Evolutionary conservation across 345 rosid genomes (phyloP), one percentile per base, ranked within the genome.

Genomic region (Gossypium longicalyx): DNA sequence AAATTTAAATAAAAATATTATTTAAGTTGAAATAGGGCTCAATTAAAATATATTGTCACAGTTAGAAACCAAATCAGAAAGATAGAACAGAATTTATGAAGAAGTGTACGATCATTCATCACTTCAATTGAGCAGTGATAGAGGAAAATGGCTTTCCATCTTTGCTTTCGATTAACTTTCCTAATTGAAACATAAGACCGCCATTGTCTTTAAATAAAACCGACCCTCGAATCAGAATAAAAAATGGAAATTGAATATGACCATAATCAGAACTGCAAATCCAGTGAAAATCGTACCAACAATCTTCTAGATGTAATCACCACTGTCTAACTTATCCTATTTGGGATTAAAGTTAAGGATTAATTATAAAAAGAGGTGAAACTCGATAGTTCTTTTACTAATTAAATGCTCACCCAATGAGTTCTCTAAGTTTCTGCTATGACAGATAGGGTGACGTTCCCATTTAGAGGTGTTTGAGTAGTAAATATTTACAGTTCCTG

Each of bases 401-500:
- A 69, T 48, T 43, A 60, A 27, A 25, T 60, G 15, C 64, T 60
- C n/a, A 54, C 52, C 80, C 78, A 70, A 70, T 27, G 19, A 75
- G 60, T 19, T 57, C 20, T 70, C 69, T 15, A 23, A 53, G 49
- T 62, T 69, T 57, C 73, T 64, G 68, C 23, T 1, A 12, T 74
- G 73, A 76, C 83, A 57, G 76, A 64, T 22, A 22, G 7, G 15
- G 57, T 75, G 80, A 68, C 74, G 85, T 73, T 41, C 2, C 16
- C 4, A 3, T 15, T 44, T 15, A 47, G 15, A 48, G 4, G 34
- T 44, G 34, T 12, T 65, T 67, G 19, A 16, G 16, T 2, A 48
- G 13, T 48, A 48, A 2, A 54, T 34, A 3, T 53, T 53, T 54
- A 54, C 9, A 9, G 53, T 49, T 23, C 25, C n/a, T 16, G n/a